Evolutionary conservation across 176 grass and related monocot species (phyloP), one percentile per base, ranked within the genome.

Genomic region (Ampelocalamus luodianensis): DNA sequence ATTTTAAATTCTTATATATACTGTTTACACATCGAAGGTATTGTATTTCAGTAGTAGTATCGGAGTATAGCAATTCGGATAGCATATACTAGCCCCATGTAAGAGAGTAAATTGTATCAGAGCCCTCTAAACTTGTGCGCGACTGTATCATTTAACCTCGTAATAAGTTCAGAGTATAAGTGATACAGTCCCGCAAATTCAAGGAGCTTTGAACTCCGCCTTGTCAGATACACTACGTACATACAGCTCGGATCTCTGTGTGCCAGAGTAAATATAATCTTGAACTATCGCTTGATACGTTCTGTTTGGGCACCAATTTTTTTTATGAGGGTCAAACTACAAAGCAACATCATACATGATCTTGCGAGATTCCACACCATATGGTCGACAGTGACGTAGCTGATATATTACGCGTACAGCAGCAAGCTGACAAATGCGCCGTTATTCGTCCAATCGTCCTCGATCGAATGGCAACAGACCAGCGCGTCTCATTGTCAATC

Each of bases 341-440:
- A 73, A 23, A 48, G 71, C 32, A 29, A 39, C 26, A 3, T 54
- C 5, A 37, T 45, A 71, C 55, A 69, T 5, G 27, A 82, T 83
- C 54, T 54, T 26, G 26, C n/a, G 22, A 65, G 75, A 84, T 84
- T n/a, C 81, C 56, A 65, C 49, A 34, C 15, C 13, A 53, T 72
- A 56, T 45, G 24, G 66, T 58, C 26, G 81, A 84, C 74, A 38
- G 12, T 1, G 75, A 84, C 81, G 15, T 0, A 49, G 50, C 82
- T 22, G 76, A 68, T 18, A 17, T 17, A 17, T 17, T 48, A 49
- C 59, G 71, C 63, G 78, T 71, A 48, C 44, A 40, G 4, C 44
- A 40, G 4, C 70, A 81, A 89, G 15, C 20, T 69, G 82, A 76
- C 88, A 77, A 71, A 45, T 13, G 13, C 83, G 83, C 83, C 88